Conservation (phyloP, 805 yeast genomes). For the Debaryomyces tyrocola region DNA sequence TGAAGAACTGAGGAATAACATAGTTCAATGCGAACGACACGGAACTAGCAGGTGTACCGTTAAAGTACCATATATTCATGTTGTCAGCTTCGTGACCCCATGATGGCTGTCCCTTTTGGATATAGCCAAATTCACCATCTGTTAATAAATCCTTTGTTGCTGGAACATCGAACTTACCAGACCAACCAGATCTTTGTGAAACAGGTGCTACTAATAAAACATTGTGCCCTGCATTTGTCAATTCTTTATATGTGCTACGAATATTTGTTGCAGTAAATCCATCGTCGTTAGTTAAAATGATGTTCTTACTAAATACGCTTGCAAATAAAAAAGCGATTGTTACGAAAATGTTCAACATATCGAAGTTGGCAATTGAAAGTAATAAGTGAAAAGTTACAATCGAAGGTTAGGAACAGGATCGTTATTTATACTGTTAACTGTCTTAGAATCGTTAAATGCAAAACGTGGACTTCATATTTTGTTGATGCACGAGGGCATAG, state of each 20-base stretch:
- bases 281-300: slow-evolving; percentile 50
- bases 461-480: too few species aligned
- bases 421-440: too few species aligned
- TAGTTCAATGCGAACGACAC: slow-evolving; percentile 50
- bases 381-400: too few species aligned
- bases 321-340: neutral
- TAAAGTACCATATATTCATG: slow-evolving; percentile 50
- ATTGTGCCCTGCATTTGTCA: slow-evolving; percentile 48
- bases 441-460: too few species aligned
- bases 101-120: slow-evolving; percentile 49
- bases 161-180: slow-evolving; percentile 53
- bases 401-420: too few species aligned
- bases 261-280: slow-evolving; percentile 58
- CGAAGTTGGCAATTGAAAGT: too few species aligned
- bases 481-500: too few species aligned
- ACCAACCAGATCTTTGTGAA: slow-evolving; percentile 52
- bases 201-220: slow-evolving; percentile 55
- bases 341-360: neutral
- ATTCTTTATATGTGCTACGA: slow-evolving; percentile 52
- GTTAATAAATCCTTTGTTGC: slow-evolving; percentile 27
- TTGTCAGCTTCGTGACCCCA: slow-evolving; percentile 51
- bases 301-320: slow-evolving; percentile 14
- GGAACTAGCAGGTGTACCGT: slow-evolving; percentile 56
- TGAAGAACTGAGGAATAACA: slow-evolving; percentile 45
- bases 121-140: slow-evolving; percentile 50